Evolutionary conservation across 2,329 filamentous ascomycete species (phyloP).

Genomic region (Acrodontium crateriforme): DNA sequence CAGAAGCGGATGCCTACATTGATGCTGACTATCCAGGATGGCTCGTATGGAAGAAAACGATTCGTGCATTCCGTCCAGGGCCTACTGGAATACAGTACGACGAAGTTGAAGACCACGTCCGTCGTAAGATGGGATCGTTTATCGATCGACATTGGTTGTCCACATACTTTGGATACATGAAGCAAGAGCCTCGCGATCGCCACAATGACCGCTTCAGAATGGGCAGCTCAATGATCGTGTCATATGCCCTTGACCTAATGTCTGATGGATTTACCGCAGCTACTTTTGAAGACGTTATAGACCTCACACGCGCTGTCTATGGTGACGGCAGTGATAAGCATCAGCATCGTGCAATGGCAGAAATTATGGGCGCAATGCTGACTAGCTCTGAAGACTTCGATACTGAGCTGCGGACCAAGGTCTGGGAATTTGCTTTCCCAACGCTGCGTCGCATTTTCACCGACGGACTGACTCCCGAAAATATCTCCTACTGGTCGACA

Average conservation of each 20-base stretch:
- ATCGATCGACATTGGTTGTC: slow-evolving; percentile 76
- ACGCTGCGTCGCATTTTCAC: slow-evolving; percentile 74
- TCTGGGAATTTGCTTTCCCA: slow-evolving; percentile 85
- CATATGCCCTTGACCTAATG: slow-evolving; percentile 82
- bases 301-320: slow-evolving; percentile 63
- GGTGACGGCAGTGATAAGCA: slow-evolving; percentile 94
- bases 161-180: slow-evolving; percentile 82
- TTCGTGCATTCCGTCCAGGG: slow-evolving; percentile 61
- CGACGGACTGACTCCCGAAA: slow-evolving; percentile 90
- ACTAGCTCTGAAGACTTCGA: slow-evolving; percentile 68
- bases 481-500: slow-evolving; percentile 85
- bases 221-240: slow-evolving; percentile 71
- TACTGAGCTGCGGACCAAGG: slow-evolving; percentile 54
- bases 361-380: slow-evolving; percentile 79
- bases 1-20: slow-evolving; percentile 73
- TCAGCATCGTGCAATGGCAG: slow-evolving; percentile 87
- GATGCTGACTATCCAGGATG: slow-evolving; percentile 89
- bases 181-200: slow-evolving; percentile 82
- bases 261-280: slow-evolving; percentile 63
- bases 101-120: slow-evolving; percentile 57
- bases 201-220: slow-evolving; percentile 78
- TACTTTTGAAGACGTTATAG: slow-evolving; percentile 77
- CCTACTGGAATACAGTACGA: slow-evolving; percentile 65
- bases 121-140: slow-evolving; percentile 65
- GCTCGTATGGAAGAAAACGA: slow-evolving; percentile 86